Evolutionary conservation across 2,329 filamentous ascomycete genomes (phyloP).

Genomic region (Fusarium piperis): DNA sequence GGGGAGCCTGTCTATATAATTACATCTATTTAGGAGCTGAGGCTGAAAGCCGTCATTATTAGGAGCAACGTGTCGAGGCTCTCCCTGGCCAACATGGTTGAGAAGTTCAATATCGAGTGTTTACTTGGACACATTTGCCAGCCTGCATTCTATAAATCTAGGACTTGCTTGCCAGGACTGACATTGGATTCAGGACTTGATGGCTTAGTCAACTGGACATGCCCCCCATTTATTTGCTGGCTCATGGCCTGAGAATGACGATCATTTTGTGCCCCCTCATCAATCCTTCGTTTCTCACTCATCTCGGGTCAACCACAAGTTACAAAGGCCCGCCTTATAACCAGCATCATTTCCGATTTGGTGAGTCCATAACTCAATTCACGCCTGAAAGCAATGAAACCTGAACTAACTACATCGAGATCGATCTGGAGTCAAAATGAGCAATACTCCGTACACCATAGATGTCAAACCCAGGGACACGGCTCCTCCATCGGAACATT

Average conservation of each 20-base stretch:
- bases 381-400: not conserved
- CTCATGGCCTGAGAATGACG: not conserved
- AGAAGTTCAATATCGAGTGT: slow-evolving; percentile 47
- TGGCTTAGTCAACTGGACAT: not conserved
- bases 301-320: not conserved
- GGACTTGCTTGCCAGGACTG: not conserved
- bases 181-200: not conserved
- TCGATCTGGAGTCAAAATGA: not conserved
- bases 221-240: not conserved
- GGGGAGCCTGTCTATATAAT: not conserved
- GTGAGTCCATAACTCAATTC: not conserved
- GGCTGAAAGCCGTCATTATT: slow-evolving; percentile 12
- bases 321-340: not conserved
- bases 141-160: not conserved
- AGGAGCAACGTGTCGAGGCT: slow-evolving; percentile 22
- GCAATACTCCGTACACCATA: not conserved
- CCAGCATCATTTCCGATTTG: no score
- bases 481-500: not conserved
- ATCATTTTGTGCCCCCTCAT: not conserved
- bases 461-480: not conserved
- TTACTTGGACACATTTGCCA: not conserved
- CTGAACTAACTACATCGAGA: not conserved
- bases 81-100: slow-evolving; percentile 18
- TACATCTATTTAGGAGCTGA: no score
- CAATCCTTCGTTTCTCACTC: not conserved